A percentile compares a stretch with the other conserved stretches of the same genome.
These are phyloP conservation scores for Globisporangium carolinianum DNA, from an alignment of 352 stramenopile genomes.

Conservation along the genomic window DNA sequence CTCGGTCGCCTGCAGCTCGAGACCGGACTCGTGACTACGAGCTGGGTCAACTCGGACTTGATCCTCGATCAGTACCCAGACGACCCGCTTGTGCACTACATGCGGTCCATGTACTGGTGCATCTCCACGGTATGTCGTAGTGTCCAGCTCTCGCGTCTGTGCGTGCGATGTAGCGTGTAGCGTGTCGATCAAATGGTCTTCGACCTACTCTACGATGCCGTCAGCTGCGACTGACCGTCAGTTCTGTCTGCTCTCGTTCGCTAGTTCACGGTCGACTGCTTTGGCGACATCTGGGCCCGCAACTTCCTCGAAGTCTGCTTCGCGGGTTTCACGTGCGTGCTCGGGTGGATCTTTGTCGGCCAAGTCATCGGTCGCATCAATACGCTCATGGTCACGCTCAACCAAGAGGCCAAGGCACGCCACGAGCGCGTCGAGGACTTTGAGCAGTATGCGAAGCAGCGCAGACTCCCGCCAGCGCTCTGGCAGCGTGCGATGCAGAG, in stretches of 20 bases:
- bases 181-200: not conserved
- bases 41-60: constrained; percentile 52
- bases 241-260: too few species aligned
- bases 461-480: constrained; percentile 29
- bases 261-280: constrained; percentile 75
- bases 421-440: constrained; percentile 52
- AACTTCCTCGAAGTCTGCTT: constrained; percentile 61
- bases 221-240: too few species aligned
- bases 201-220: not conserved
- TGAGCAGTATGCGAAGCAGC: constrained; percentile 60
- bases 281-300: constrained; percentile 54
- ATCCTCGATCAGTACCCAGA: constrained; percentile 49
- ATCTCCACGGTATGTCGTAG: constrained; percentile 37
- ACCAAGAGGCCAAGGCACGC: constrained; percentile 49
- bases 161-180: not conserved
- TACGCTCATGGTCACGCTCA: constrained; percentile 54
- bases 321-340: constrained; percentile 51
- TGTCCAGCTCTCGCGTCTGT: not conserved
- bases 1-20: constrained; percentile 34
- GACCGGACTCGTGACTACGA: constrained; percentile 21
- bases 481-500: constrained; percentile 43
- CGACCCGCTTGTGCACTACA: constrained; percentile 47
- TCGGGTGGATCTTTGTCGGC: constrained; percentile 73
- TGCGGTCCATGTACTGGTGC: constrained; percentile 76
- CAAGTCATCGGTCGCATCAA: constrained; percentile 71